Percentiles rank a stretch among this genome's conserved stretches.
These are phyloP conservation scores for Physcomitrellopsis africana DNA, from an alignment of 225 moss, liverwort and hornwort species.

Conservation along the genomic window DNA sequence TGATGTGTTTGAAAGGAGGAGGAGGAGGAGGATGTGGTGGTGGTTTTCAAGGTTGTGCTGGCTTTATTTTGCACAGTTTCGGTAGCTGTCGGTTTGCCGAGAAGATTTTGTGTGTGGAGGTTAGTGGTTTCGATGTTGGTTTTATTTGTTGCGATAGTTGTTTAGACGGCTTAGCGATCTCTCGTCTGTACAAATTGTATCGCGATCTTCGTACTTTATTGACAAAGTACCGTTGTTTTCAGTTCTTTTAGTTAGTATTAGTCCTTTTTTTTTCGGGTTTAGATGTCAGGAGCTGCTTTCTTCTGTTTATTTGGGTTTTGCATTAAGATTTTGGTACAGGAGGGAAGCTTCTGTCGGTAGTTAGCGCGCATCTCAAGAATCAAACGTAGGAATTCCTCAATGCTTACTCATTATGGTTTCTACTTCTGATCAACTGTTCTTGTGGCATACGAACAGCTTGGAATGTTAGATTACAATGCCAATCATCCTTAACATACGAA, in stretches of 20 bases:
- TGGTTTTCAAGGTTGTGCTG: conserved; percentile 4
- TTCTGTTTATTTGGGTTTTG: neutral
- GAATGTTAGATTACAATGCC: neutral
- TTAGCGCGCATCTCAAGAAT: neutral
- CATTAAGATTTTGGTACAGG: neutral
- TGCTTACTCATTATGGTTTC: neutral
- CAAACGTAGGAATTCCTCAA: neutral
- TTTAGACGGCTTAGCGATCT: neutral
- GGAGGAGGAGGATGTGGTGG: neutral
- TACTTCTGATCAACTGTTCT: neutral
- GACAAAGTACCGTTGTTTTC: neutral
- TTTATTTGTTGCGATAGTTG: neutral
- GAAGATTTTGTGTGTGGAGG: neutral
- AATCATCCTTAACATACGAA: neutral
- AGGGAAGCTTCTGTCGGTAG: neutral
- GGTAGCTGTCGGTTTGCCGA: conserved; percentile 6
- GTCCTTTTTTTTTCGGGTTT: conserved; percentile 9
- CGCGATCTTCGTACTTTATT: neutral
- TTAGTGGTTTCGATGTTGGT: neutral
- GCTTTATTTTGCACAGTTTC: neutral
- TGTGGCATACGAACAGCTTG: neutral
- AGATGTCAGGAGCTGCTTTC: conserved; percentile 1
- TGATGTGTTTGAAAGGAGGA: neutral
- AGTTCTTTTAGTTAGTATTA: neutral
- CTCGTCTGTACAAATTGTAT: neutral